phyloP scores from a whole-genome alignment of 176 grass and related monocot species.

The Zea mays region Zm-B73-REFERENCE-NAM-5.0 NC_050098.1:158257501-158258000 shows the following conservation, averaged over 20 bases:
- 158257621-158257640: conserved; percentile 48
- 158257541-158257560: conserved; percentile 26
- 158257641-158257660: conserved; percentile 53
- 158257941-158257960: too few species aligned
- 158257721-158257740: conserved; percentile 41
- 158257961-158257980: neutral
- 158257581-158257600: conserved; percentile 44
- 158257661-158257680: conserved; percentile 57
- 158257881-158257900: conserved; percentile 31
- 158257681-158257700: conserved; percentile 42
- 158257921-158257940: conserved; percentile 25
- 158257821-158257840: conserved; percentile 61
- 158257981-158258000: conserved; percentile 22
- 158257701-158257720: conserved; percentile 18
- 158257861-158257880: conserved; percentile 33
- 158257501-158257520: neutral
- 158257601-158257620: conserved; percentile 54
- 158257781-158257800: conserved; percentile 42
- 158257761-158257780: conserved; percentile 44
- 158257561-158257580: conserved; percentile 17
- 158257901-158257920: conserved; percentile 37
- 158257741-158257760: conserved; percentile 46
- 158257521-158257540: conserved; percentile 33
- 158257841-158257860: conserved; percentile 50
- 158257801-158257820: conserved; percentile 47